A percentile compares a stretch with the other conserved stretches of the same genome.
These are phyloP conservation scores for Tylopilus vinaceipallidus DNA, from an alignment of 768 basidiomycete genomes.

Conservation along the genomic window DNA sequence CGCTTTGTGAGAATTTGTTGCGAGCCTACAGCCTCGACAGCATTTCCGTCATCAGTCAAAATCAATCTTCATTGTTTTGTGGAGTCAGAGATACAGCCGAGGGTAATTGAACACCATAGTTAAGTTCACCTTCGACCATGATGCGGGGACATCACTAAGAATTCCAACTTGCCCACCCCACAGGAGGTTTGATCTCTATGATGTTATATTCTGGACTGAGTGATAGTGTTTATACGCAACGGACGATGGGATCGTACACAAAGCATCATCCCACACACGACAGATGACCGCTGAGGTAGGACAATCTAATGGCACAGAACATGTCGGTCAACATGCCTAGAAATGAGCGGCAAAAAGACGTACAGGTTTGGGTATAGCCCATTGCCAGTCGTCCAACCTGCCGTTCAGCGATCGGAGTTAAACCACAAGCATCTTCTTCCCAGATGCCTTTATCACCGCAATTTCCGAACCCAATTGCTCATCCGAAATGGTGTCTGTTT, in stretches of 20 bases:
- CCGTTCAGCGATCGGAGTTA: conserved; percentile 10
- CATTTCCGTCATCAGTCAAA: background rate
- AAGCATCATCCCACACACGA: conserved; percentile 29
- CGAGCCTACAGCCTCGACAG: background rate
- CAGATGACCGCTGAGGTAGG: conserved; percentile 15
- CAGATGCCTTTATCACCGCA: conserved; percentile 20
- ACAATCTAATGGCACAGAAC: conserved; percentile 11
- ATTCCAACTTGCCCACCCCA: conserved; percentile 53
- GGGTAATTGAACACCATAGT: conserved; percentile 31
- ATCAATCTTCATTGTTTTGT: background rate
- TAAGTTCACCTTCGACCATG: conserved; percentile 32
- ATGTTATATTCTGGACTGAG: conserved; percentile 23
- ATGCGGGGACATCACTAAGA: conserved; percentile 39
- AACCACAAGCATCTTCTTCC: conserved; percentile 28
- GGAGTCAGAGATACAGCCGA: conserved; percentile 17
- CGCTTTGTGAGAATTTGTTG: background rate
- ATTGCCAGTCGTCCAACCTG: background rate
- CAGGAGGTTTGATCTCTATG: conserved; percentile 54
- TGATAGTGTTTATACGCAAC: background rate
- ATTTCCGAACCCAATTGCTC: background rate
- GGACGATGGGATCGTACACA: conserved; percentile 17
- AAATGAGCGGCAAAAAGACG: background rate
- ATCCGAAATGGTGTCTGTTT: background rate
- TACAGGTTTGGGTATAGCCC: conserved; percentile 18
- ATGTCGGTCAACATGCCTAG: background rate